Conservation (phyloP, 2,329 filamentous ascomycete species). For the Cercospora janseana region DNA sequence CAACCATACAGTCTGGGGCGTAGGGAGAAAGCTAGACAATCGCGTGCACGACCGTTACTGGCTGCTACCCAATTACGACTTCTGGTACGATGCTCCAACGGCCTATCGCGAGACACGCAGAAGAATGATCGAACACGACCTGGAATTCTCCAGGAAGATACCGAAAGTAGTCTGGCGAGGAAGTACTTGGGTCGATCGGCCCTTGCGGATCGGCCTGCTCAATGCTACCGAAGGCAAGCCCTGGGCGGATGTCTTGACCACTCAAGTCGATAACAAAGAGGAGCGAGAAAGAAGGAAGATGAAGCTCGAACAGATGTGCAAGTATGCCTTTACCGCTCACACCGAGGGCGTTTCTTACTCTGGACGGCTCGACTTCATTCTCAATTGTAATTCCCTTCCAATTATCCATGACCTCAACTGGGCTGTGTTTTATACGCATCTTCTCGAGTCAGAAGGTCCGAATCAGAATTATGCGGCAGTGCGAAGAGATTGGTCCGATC, state of each 20-base stretch:
- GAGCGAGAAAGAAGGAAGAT: conserved; percentile 19
- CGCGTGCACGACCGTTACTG: conserved; percentile 41
- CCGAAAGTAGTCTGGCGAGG: conserved; percentile 30
- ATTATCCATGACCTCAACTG: conserved; percentile 27
- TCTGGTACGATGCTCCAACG: conserved; percentile 41
- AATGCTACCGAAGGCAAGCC: conserved; percentile 30
- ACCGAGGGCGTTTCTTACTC: conserved; percentile 27
- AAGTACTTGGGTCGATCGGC: conserved; percentile 21
- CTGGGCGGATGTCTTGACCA: conserved; percentile 39
- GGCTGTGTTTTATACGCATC: conserved; percentile 29
- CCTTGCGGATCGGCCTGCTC: conserved; percentile 29
- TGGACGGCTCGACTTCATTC: conserved; percentile 28
- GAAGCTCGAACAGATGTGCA: conserved; percentile 26
- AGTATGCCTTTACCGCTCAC: conserved; percentile 29
- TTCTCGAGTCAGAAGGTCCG: conserved; percentile 24
- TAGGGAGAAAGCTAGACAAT: conserved; percentile 18
- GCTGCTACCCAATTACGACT: conserved; percentile 53
- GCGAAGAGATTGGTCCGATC: conserved; percentile 25
- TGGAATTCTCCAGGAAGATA: conserved; percentile 19
- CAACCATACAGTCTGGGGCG: background rate
- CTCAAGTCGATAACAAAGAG: conserved; percentile 22
- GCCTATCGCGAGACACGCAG: conserved; percentile 22
- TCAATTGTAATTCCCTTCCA: conserved; percentile 23
- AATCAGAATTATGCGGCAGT: conserved; percentile 30
- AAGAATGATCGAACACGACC: conserved; percentile 10